Evolutionary conservation across 129 eudicot genomes (phyloP).

Genomic region (Chrysanthemum makinoi): DNA sequence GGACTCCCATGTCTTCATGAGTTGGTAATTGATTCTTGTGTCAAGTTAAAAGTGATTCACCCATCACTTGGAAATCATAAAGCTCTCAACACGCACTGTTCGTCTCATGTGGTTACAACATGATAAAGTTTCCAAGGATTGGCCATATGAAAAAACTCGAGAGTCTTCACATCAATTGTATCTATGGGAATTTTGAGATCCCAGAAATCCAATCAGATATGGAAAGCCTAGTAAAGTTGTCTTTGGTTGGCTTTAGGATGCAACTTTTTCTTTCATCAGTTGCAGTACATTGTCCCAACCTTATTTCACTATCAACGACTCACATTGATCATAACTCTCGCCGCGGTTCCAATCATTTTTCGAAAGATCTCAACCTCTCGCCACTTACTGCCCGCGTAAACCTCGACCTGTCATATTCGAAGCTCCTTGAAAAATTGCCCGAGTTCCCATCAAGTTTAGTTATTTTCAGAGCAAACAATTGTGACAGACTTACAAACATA

Average conservation of each 20-base stretch:
- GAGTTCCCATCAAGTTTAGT: slow-evolving; percentile 6
- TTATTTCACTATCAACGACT: neutral
- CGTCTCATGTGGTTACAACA: no score
- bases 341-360: neutral
- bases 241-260: neutral
- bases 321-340: neutral
- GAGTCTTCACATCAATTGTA: no score
- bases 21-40: neutral
- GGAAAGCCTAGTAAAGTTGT: no score
- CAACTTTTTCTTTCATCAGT: neutral
- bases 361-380: neutral
- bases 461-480: neutral
- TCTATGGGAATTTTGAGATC: no score
- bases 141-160: no score
- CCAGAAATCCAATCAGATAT: no score
- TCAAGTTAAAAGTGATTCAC: neutral
- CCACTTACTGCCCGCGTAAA: neutral
- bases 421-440: neutral
- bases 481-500: no score
- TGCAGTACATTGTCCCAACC: neutral
- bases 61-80: slow-evolving; percentile 18
- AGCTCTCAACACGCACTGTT: neutral
- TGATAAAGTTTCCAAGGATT: no score
- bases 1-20: neutral
- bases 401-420: neutral